Base-by-base conservation (phyloP, 2,329 filamentous ascomycete species). In the Aspergillus intermedius region DNA sequence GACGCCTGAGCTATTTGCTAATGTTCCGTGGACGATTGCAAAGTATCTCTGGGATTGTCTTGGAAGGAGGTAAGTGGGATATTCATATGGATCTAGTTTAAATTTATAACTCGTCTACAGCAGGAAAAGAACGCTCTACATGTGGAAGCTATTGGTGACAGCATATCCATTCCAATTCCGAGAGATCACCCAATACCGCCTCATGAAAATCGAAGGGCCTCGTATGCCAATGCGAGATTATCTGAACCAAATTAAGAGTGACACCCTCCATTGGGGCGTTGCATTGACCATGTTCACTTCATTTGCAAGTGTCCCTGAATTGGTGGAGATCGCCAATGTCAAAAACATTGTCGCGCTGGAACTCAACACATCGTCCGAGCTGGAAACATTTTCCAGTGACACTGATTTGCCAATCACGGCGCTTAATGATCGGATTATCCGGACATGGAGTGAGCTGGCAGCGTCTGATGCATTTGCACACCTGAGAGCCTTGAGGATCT, bases 81-180 rank as follows among this genome's bases (percentile, higher is more conserved):
- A 19, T 19, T 19, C 17, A 17, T 10, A 17, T 40, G 7, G 8
- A 40, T 17, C 3, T n/a, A 17, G 19, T 30, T 30, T 10, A 30
- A 12, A 30, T 30, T 7, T 10, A 30, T 12, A 5, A 25, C 12
- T 21, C 5, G 42, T 19, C n/a, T 30, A n/a, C 43, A 71, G 68
- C 50, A 54, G 58, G 13, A 67, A 64, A 35, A 57, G 64, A 50
- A 74, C 68, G 19, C 54, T 73, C 23, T 60, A 72, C 46, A 67
- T 71, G 55, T 75, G 72, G 72, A 72, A 69, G 37, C 57, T 72
- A n/a, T 62, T 73, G 45, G 63, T 64, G 13, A 63, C 56, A 4
- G 59, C 53, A 15, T 74, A 74, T 54, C 64, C 67, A 7, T 35
- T 45, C 7, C 53, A 71, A 32, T 72, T 74, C 35, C 53, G 51